Base-by-base conservation (phyloP, 768 basidiomycete species). In the Calocybe gangraenosa region DNA sequence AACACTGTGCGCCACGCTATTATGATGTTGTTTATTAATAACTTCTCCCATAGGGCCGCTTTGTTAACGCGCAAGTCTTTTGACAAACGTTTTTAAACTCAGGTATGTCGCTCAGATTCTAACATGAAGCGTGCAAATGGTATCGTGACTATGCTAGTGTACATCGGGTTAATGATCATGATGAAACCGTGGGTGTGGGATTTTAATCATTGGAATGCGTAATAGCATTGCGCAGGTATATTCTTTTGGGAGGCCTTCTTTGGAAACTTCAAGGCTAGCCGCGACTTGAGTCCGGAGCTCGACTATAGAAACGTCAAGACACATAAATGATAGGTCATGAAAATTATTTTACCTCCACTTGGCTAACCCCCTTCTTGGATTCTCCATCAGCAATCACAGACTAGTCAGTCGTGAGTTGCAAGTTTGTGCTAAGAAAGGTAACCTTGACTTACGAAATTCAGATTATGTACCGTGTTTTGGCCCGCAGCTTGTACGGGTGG, bases 211-310 rank as follows among this genome's bases (percentile, higher is more conserved):
- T 51, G 53, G 42, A 54, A 52, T 23, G 23, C 34, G 23, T 40
- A 52, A 18, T 42, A 41, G 25, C 47, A 54, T 25, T 51, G 31
- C 38, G 40, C 36, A 22, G 53, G 50, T 18, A 51, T 22, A 22
- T 49, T 52, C 47, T 52, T 52, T 19, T 38, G 20, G 17, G 53
- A 54, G 18, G 49, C 50, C 38, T 52, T 32, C 41, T 55, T 49
- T 25, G 51, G 28, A 19, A 55, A 52, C 41, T 49, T 55, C 17
- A 31, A 37, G 9, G 30, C 15, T 22, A 46, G 37, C 42, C 42
- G 20, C 42, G 50, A 19, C 22, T 25, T 25, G 36, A 51, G 11
- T 22, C 41, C 38, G 43, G 47, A 32, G 23, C 25, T 37, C 7
- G 38, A 28, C 50, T 51, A 30, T 2, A 45, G 20, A 19, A 34